Percentiles rank a stretch among this genome's conserved stretches.
phyloP scores from a whole-genome alignment of 2,329 filamentous ascomycete genomes.

The Ophiobolus disseminans region DNA sequence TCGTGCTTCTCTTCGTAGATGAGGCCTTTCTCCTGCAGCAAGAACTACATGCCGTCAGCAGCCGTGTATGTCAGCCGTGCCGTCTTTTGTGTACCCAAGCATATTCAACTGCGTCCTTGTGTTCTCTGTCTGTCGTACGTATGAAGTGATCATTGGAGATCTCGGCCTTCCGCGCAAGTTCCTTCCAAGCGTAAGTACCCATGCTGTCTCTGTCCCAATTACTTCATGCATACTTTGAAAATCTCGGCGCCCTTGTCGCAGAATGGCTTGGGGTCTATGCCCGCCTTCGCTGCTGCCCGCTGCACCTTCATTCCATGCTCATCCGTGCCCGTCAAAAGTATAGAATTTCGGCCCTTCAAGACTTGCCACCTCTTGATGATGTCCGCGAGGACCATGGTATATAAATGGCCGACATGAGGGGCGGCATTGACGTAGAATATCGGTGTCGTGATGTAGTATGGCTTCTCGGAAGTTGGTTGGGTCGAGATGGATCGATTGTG shows the following conservation, averaged over 20 bases:
- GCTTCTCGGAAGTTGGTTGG: conserved; percentile 63
- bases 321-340: conserved; percentile 90
- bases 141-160: conserved; percentile 87
- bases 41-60: conserved; percentile 55
- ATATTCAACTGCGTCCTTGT: conserved; percentile 83
- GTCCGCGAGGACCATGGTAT: conserved; percentile 89
- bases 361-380: conserved; percentile 90
- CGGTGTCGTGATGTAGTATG: conserved; percentile 93
- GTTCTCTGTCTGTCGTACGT: conserved; percentile 83
- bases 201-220: not conserved
- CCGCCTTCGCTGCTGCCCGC: conserved; percentile 76
- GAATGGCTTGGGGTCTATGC: conserved; percentile 78
- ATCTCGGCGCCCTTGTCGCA: conserved; percentile 84
- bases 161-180: conserved; percentile 72
- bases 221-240: conserved; percentile 64
- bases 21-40: conserved; percentile 75
- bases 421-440: conserved; percentile 99
- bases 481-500: conserved; percentile 26
- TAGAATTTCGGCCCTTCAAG: conserved; percentile 73
- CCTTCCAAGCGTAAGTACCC: conserved; percentile 43
- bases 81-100: conserved; percentile 70
- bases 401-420: conserved; percentile 93
- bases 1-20: conserved; percentile 87
- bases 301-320: conserved; percentile 99
- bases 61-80: conserved; percentile 1